Conservation (phyloP, 495 filamentous ascomycete species). For the Annulohypoxylon stygium region DNA sequence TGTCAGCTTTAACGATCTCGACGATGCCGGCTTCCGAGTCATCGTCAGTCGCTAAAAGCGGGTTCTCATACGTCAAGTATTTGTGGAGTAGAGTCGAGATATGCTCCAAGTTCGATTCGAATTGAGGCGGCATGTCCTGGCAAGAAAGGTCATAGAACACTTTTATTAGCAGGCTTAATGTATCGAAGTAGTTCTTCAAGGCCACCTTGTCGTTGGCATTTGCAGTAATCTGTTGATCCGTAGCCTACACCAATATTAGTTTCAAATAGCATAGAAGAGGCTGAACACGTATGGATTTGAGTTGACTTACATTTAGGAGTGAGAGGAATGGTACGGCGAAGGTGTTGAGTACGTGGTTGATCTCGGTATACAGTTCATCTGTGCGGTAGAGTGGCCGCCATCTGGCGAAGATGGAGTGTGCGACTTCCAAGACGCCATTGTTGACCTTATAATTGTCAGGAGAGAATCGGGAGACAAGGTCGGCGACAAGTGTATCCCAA, state of each 20-base stretch:
- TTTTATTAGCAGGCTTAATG: constrained; percentile 87
- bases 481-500: constrained; percentile 86
- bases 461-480: constrained; percentile 89
- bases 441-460: constrained; percentile 81
- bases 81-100: constrained; percentile 88
- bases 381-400: constrained; percentile 95
- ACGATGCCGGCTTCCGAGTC: constrained; percentile 86
- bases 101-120: constrained; percentile 83
- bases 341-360: constrained; percentile 89
- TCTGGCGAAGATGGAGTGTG: constrained; percentile 96
- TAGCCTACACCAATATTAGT: constrained; percentile 64
- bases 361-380: constrained; percentile 89
- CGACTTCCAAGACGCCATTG: constrained; percentile 94
- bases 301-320: constrained; percentile 73
- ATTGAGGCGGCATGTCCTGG: constrained; percentile 93
- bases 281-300: neutral
- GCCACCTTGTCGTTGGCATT: constrained; percentile 78
- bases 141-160: constrained; percentile 95
- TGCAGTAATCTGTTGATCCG: constrained; percentile 80
- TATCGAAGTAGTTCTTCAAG: constrained; percentile 80
- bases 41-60: constrained; percentile 81
- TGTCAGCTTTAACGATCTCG: constrained; percentile 89
- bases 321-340: constrained; percentile 86
- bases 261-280: neutral
- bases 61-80: constrained; percentile 90